Base-by-base conservation (phyloP, 345 rosid genomes). In the Melaleuca quinquenervia region DNA sequence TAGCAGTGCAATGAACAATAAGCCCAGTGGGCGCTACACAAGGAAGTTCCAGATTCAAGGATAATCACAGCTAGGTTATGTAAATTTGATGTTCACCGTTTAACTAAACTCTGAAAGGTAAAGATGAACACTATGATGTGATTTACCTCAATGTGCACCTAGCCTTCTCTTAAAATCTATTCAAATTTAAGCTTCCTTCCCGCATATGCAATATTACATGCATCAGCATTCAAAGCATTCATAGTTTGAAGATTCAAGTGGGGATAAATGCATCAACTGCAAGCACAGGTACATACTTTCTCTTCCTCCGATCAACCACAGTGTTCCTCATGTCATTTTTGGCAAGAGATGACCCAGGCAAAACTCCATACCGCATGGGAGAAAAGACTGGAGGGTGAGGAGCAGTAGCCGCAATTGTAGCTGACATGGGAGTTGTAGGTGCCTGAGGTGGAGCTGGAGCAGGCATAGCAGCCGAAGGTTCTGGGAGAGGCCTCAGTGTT, bases 401-500 rank as follows among this genome's bases (percentile, higher is more conserved):
- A 85, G 94, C 87, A 44, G 92, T 87, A 86, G 85, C 70, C 85
- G 91, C 85, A 86, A 89, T 90, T 45, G 90, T 78, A 83, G 93
- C 89, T 64, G 94, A 92, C 84, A 91, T 85, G 44, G 94, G 92
- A 86, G 86, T 88, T 41, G 87, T 82, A 84, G 95, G 91, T 55
- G 88, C 93, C 84, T 88, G 90, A 7, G 87, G 84, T 83, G 90
- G 87, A 82, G 90, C 83, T 53, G 90, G 80, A 83, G 91, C 82
- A 16, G 92, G 85, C 60, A 92, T 92, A n/a, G 92, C 92, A 84
- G 94, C 89, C 80, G 85, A 87, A 87, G 95, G 93, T 87, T 98
- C 99, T n/a, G 98, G 98, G 89, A 95, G 97, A 83, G 96, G 94
- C 91, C 96, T 93, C 6, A 98, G 99, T 89, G 93, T 87, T 85